Evolutionary conservation across 768 basidiomycete genomes (phyloP), one percentile per base, ranked within the genome.

Genomic region (Termitomyces sp.): DNA sequence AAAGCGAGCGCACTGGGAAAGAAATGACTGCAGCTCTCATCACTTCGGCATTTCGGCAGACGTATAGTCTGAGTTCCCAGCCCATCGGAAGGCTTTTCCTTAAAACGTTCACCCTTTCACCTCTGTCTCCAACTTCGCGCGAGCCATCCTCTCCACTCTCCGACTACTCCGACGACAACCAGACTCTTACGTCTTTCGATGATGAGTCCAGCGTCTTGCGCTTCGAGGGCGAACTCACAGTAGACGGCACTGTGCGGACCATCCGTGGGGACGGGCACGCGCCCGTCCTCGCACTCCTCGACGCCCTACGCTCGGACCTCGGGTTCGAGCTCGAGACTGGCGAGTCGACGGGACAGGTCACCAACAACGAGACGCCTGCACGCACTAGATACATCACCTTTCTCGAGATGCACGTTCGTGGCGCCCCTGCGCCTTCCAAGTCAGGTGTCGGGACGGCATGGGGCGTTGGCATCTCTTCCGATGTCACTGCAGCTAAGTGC

Each of bases 21-120:
- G 90, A 93, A 72, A 85, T 93, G 81, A 83, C 84, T 2, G 78
- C 83, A 12, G 80, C 86, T 42, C 85, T 92, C 66, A 91, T 93
- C 67, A 86, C 82, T 17, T 79, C 79, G 21, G 76, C 84, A 6
- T 92, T 93, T 76, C 77, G 84, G 49, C 68, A 70, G 48, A 79
- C 83, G 1, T 92, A 91, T 69, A 74, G 78, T 66, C 79, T 86
- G 60, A 81, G 83, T 60, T 75, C 81, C 11, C 79, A 79, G 44
- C 81, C 86, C 65, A 75, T 82, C 58, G 86, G 88, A 12, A 79
- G 89, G 54, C 76, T 89, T 51, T 78, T 79, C 56, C 79, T 90
- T 23, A 80, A 77, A 62, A 80, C 82, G 3, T 91, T 84, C 74
- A 79, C 73, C 54, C 73, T 88, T 43, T 72, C 80, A 19, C 63